Conservation (phyloP, 208 protist genomes). For the Trypanosoma boissoni region DNA sequence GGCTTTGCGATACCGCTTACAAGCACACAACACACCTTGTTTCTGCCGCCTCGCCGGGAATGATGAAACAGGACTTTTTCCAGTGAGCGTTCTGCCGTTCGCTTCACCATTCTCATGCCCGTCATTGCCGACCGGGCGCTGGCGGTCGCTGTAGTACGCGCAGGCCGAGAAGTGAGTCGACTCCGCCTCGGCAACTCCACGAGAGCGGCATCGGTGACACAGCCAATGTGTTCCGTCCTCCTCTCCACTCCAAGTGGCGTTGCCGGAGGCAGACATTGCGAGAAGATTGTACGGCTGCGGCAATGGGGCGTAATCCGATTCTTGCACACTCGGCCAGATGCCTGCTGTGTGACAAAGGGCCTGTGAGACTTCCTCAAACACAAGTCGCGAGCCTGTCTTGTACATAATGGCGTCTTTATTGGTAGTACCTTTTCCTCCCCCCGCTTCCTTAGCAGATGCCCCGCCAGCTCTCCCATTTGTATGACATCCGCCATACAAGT, state of each 20-base stretch:
- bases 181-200: background rate
- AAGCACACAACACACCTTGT: background rate
- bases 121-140: too few species aligned
- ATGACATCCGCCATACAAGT: background rate
- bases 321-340: slow-evolving; percentile 22
- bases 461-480: background rate
- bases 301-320: slow-evolving; percentile 37
- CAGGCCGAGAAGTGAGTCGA: background rate
- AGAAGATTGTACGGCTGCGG: slow-evolving; percentile 50
- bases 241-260: slow-evolving; percentile 44
- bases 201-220: slow-evolving; percentile 3
- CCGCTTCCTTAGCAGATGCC: background rate
- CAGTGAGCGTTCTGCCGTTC: slow-evolving; percentile 5
- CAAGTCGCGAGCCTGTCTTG: slow-evolving; percentile 44
- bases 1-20: background rate
- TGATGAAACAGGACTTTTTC: background rate
- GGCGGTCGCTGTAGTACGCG: slow-evolving; percentile 22
- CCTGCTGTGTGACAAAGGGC: slow-evolving; percentile 38
- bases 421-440: background rate
- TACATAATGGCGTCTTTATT: slow-evolving; percentile 31
- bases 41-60: background rate
- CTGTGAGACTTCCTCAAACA: slow-evolving; percentile 47
- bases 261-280: slow-evolving; percentile 47
- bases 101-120: background rate
- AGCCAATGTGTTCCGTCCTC: slow-evolving; percentile 13